phyloP scores from a whole-genome alignment of 495 filamentous ascomycete genomes.

The Neurospora tetrasperma region DNA sequence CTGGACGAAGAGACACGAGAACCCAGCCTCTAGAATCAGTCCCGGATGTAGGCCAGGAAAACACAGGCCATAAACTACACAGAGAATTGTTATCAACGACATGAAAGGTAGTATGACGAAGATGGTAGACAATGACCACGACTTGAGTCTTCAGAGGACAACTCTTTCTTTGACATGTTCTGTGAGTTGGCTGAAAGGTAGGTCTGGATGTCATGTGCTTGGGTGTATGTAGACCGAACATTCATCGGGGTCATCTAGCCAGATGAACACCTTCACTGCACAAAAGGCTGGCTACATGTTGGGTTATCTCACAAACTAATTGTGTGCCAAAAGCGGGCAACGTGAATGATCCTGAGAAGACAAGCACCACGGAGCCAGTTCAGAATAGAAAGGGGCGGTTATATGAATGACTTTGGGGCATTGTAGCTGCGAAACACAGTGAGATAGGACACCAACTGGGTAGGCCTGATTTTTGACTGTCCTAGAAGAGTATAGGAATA shows the following conservation, averaged over 20 bases:
- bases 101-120: neutral
- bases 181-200: neutral
- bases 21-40: neutral
- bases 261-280: neutral
- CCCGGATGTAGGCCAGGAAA: neutral
- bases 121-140: neutral
- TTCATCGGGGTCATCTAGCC: neutral
- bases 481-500: neutral
- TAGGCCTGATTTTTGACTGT: neutral
- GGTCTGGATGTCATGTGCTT: neutral
- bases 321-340: neutral
- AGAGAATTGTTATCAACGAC: neutral
- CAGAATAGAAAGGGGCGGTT: neutral
- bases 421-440: neutral
- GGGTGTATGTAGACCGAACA: neutral
- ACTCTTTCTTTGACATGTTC: neutral
- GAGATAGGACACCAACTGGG: neutral
- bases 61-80: neutral
- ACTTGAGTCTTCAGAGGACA: neutral
- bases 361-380: neutral
- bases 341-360: neutral
- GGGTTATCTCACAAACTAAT: neutral
- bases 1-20: neutral
- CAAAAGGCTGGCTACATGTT: neutral
- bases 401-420: neutral